A percentile compares a stretch with the other conserved stretches of the same genome.
phyloP scores from a whole-genome alignment of 1,284 basidiomycete species.

The Papiliotrema terrestris region DNA sequence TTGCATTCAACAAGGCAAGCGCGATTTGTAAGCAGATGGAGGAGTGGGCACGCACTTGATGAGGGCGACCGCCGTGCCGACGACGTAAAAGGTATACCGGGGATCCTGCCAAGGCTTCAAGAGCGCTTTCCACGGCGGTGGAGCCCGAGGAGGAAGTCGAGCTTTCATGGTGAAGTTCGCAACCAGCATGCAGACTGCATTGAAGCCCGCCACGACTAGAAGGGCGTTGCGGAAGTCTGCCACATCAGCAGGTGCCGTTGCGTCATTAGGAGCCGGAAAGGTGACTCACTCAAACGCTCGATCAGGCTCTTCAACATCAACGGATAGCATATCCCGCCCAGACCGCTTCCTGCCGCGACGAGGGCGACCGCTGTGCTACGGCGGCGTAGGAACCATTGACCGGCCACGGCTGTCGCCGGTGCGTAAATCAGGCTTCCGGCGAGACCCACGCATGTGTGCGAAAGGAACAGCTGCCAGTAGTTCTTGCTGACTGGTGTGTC shows the following conservation, averaged over 20 bases:
- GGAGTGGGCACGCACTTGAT: constrained; percentile 35
- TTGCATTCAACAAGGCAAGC: too few species aligned
- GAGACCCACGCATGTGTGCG: constrained; percentile 37
- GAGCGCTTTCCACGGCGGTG: constrained; percentile 33
- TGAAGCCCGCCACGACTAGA: constrained; percentile 41
- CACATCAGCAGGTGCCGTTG: too few species aligned
- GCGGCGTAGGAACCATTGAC: constrained; percentile 43
- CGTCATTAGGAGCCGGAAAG: not conserved
- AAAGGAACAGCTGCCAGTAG: constrained; percentile 46
- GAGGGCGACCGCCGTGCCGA: constrained; percentile 24
- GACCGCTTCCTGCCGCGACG: constrained; percentile 37
- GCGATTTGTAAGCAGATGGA: too few species aligned
- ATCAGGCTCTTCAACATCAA: constrained; percentile 41
- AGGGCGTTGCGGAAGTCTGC: constrained; percentile 28
- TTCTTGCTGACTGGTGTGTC: constrained; percentile 31
- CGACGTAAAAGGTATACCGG: constrained; percentile 28
- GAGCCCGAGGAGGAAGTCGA: constrained; percentile 34
- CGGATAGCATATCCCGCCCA: constrained; percentile 45
- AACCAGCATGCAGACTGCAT: constrained; percentile 38
- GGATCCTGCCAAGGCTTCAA: constrained; percentile 34
- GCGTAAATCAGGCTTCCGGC: constrained; percentile 38
- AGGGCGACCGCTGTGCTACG: constrained; percentile 40
- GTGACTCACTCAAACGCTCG: constrained; percentile 22
- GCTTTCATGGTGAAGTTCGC: constrained; percentile 40
- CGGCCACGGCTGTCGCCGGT: constrained; percentile 37